phyloP scores from a whole-genome alignment of 768 basidiomycete species.

The Pleurotus sapidus region DNA sequence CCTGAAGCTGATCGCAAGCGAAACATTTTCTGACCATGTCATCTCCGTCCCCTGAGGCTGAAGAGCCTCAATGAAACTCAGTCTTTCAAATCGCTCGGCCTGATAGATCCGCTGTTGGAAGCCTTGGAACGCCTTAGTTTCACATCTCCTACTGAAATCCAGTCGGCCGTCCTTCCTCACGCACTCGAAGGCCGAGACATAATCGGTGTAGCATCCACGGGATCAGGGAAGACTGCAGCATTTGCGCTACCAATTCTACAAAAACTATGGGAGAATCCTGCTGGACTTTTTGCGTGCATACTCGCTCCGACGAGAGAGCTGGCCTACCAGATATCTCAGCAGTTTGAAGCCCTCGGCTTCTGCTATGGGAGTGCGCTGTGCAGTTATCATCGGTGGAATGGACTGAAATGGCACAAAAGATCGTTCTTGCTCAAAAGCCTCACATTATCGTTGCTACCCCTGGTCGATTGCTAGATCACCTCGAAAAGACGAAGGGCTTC shows the following conservation, averaged over 20 bases:
- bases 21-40: neutral
- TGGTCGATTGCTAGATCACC: conserved; percentile 87
- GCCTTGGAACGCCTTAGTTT: conserved; percentile 80
- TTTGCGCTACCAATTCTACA: conserved; percentile 96
- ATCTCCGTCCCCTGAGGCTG: neutral
- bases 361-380: conserved; percentile 88
- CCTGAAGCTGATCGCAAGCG: neutral
- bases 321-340: conserved; percentile 97
- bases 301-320: conserved; percentile 97
- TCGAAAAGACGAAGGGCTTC: conserved; percentile 98
- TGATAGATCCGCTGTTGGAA: conserved; percentile 87
- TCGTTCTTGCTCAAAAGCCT: conserved; percentile 90
- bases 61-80: conserved; percentile 32
- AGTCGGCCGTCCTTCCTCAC: conserved; percentile 78
- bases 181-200: conserved; percentile 92
- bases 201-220: conserved; percentile 97
- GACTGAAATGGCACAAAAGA: conserved; percentile 87
- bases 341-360: conserved; percentile 91
- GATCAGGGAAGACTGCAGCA: conserved; percentile 96
- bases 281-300: conserved; percentile 89
- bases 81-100: conserved; percentile 81
- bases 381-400: conserved; percentile 93
- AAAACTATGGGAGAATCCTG: conserved; percentile 94
- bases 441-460: conserved; percentile 96
- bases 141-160: conserved; percentile 89